Conservation (phyloP, 2,329 filamentous ascomycete species). For the Fonsecaea nubica region DNA sequence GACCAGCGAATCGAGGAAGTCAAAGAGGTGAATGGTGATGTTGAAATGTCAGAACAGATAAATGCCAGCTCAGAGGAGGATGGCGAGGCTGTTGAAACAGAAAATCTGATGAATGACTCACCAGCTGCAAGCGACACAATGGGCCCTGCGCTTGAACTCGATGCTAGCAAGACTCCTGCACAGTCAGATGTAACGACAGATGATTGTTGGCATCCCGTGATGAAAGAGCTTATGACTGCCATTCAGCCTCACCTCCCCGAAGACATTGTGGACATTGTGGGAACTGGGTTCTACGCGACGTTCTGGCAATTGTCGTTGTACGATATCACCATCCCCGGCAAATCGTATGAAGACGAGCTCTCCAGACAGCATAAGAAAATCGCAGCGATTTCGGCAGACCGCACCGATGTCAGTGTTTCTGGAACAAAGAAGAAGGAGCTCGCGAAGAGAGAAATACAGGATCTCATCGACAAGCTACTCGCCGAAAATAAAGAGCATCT, state of each 20-base stretch:
- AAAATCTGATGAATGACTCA: slow-evolving; percentile 45
- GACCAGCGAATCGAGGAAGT: slow-evolving; percentile 41
- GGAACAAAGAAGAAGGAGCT: slow-evolving; percentile 71
- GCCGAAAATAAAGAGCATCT: slow-evolving; percentile 76
- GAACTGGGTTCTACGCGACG: slow-evolving; percentile 80
- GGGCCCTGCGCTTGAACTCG: slow-evolving; percentile 28
- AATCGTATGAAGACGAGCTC: slow-evolving; percentile 79
- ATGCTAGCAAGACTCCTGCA: slow-evolving; percentile 39
- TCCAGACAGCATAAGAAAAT: slow-evolving; percentile 71
- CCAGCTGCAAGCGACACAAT: slow-evolving; percentile 26
- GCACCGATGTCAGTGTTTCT: slow-evolving; percentile 72
- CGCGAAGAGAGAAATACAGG: slow-evolving; percentile 71
- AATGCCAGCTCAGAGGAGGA: slow-evolving; percentile 41
- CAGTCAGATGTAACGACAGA: slow-evolving; percentile 47
- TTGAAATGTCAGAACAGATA: slow-evolving; percentile 42
- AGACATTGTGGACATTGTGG: slow-evolving; percentile 72
- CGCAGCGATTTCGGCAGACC: slow-evolving; percentile 70
- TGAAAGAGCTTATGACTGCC: slow-evolving; percentile 75
- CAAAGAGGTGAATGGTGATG: slow-evolving; percentile 42
- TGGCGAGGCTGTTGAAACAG: slow-evolving; percentile 47
- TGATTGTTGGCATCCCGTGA: slow-evolving; percentile 68
- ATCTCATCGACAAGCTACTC: slow-evolving; percentile 72
- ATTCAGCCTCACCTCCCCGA: slow-evolving; percentile 68
- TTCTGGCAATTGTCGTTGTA: slow-evolving; percentile 91
- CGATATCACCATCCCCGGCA: slow-evolving; percentile 77